phyloP scores from a whole-genome alignment of 345 rosid species.

The Cardamine chenopodiifolia region DNA sequence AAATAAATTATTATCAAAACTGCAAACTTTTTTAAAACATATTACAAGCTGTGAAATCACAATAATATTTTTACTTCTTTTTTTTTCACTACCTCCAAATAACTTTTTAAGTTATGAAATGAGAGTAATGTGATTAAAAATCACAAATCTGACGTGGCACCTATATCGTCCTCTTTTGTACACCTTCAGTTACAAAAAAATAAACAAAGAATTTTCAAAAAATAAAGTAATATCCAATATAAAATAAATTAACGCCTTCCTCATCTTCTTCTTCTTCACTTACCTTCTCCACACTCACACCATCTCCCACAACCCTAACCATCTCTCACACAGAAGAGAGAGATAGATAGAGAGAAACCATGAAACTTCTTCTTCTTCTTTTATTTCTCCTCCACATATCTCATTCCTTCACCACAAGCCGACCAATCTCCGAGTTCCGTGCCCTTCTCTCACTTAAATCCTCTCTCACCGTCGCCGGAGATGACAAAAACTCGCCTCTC shows the following conservation, averaged over 20 bases:
- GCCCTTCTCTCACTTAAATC: constrained; percentile 82
- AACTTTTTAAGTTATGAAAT: neutral
- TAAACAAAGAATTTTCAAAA: neutral
- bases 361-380: constrained; percentile 55
- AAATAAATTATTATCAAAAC: neutral
- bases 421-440: constrained; percentile 57
- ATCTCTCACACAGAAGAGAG: constrained; percentile 34
- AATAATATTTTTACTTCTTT: neutral
- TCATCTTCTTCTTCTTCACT: constrained; percentile 28
- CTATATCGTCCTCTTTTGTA: neutral
- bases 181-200: neutral
- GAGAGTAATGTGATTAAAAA: neutral
- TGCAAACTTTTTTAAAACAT: neutral
- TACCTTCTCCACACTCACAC: neutral
- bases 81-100: neutral
- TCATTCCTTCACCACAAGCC: constrained; percentile 39
- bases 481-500: constrained; percentile 55
- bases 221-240: constrained; percentile 32
- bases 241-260: constrained; percentile 47
- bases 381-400: constrained; percentile 54
- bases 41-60: neutral
- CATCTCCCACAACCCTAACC: constrained; percentile 16
- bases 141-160: constrained; percentile 24
- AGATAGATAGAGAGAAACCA: constrained; percentile 32
- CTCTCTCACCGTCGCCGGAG: constrained; percentile 52